These are phyloP conservation scores for Fusarium sambucinum DNA, from an alignment of 2,329 filamentous ascomycete genomes.

Conservation along the genomic window DNA sequence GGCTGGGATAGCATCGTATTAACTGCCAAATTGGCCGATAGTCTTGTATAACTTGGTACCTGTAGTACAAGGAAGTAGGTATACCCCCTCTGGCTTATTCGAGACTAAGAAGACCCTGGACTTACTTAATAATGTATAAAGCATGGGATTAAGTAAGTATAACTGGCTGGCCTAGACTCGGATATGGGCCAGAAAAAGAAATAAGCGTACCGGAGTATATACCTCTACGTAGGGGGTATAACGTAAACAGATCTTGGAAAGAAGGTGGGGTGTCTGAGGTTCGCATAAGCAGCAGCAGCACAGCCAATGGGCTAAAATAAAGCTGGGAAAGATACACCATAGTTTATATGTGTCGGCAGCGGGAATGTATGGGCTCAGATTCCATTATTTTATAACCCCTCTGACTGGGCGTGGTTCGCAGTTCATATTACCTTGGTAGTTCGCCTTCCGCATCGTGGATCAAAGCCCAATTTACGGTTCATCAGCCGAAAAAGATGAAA, in stretches of 20 bases:
- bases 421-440: no score
- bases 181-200: constrained; percentile 30
- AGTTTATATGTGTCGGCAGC: no score
- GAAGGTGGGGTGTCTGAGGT: constrained; percentile 4
- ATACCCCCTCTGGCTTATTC: constrained; percentile 10
- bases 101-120: constrained; percentile 30
- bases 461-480: no score
- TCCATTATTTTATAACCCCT: no score
- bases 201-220: constrained; percentile 20
- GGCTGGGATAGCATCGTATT: no score
- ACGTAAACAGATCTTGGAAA: constrained; percentile 17
- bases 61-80: background rate
- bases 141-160: constrained; percentile 23
- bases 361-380: no score
- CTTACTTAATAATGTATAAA: constrained; percentile 39
- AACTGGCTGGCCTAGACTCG: constrained; percentile 20
- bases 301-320: no score
- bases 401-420: no score
- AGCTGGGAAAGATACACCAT: no score
- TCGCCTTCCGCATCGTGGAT: no score
- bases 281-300: no score
- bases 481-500: no score
- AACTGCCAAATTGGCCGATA: constrained; percentile 25
- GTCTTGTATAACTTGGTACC: constrained; percentile 3
- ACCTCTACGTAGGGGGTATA: constrained; percentile 27